A percentile compares a stretch with the other conserved stretches of the same genome.
Evolutionary conservation across 371 early-diverging fungal genomes (phyloP).

Genomic region (Encephalitozoon romaleae): DNA sequence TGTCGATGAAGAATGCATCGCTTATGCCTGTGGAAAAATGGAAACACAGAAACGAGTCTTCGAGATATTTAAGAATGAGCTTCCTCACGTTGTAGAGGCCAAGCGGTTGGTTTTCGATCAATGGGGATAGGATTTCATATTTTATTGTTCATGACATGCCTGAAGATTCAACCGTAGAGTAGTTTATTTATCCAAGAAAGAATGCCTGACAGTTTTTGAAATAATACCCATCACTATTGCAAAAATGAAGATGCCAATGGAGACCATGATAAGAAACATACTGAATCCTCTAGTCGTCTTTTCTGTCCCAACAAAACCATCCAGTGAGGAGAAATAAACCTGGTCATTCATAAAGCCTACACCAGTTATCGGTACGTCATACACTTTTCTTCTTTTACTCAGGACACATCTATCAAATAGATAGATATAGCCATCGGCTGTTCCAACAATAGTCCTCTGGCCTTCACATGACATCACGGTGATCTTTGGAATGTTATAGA

Average conservation of each 20-base stretch:
- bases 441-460: constrained; percentile 15
- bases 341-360: constrained; percentile 22
- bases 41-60: constrained; percentile 44
- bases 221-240: constrained; percentile 2
- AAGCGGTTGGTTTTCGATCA: constrained; percentile 44
- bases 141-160: neutral
- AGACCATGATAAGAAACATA: neutral
- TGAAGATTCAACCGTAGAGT: neutral
- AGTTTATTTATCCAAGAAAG: neutral
- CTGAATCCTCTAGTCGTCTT: neutral
- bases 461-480: constrained; percentile 22
- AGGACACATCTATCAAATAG: constrained; percentile 11
- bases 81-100: constrained; percentile 6
- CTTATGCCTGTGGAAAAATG: constrained; percentile 43
- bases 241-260: constrained; percentile 13
- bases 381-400: constrained; percentile 12
- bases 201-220: neutral
- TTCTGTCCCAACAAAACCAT: constrained; percentile 32
- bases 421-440: constrained; percentile 20
- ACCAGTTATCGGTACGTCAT: constrained; percentile 43
- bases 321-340: constrained; percentile 36
- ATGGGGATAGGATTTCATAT: constrained; percentile 22
- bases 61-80: constrained; percentile 6
- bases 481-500: constrained; percentile 35
- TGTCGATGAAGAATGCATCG: constrained; percentile 5